Evolutionary conservation across 2,329 filamentous ascomycete species (phyloP).

Genomic region (Diplodia mutila): DNA sequence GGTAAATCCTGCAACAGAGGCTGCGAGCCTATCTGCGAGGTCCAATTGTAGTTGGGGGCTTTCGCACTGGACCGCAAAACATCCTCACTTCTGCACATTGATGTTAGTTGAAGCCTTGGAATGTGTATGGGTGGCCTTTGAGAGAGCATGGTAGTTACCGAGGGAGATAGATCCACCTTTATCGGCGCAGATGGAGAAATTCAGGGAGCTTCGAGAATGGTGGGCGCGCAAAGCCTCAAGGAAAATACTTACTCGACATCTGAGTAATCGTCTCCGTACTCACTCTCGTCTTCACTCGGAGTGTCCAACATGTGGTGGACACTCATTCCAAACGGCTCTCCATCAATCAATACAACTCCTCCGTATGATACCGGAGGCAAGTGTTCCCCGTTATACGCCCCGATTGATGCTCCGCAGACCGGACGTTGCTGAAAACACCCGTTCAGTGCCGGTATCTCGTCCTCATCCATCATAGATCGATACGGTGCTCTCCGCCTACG

Average conservation of each 20-base stretch:
- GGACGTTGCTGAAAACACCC: constrained; percentile 78
- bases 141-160: constrained; percentile 16
- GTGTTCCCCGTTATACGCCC: constrained; percentile 84
- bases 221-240: not conserved
- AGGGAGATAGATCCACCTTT: constrained; percentile 4
- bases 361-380: constrained; percentile 90
- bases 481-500: constrained; percentile 40
- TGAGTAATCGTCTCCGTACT: constrained; percentile 35
- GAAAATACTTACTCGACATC: constrained; percentile 23
- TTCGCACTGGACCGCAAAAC: constrained; percentile 50
- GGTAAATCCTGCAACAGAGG: constrained; percentile 37
- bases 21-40: constrained; percentile 43
- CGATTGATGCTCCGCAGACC: constrained; percentile 86
- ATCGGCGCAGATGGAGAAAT: not conserved
- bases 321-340: constrained; percentile 87
- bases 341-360: constrained; percentile 82
- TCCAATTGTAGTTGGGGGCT: constrained; percentile 38
- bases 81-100: constrained; percentile 25
- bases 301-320: constrained; percentile 93
- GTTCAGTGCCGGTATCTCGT: constrained; percentile 59
- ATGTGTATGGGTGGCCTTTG: not conserved
- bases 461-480: constrained; percentile 44
- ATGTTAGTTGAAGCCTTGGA: not conserved
- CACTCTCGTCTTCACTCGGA: constrained; percentile 59
- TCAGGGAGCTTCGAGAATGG: not conserved